Conservation (phyloP, 2,329 filamentous ascomycete species). For the Parastagonospora nodorum region DNA sequence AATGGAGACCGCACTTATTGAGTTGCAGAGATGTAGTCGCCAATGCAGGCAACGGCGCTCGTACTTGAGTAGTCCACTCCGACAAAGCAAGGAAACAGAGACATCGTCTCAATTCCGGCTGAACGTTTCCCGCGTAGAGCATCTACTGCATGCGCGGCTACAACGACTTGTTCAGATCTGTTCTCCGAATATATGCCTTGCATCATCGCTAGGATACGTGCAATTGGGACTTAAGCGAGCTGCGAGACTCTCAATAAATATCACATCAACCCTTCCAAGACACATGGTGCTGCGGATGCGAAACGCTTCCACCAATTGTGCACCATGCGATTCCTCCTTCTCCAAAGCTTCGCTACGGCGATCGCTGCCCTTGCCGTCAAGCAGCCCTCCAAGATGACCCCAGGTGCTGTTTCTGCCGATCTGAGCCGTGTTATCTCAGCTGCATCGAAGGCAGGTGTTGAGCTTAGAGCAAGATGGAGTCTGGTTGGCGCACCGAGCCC, state of each 20-base stretch:
- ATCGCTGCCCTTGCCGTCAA: conserved; percentile 16
- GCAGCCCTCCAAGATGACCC: conserved; percentile 1
- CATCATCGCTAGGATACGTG: background rate
- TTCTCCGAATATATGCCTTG: too few species aligned
- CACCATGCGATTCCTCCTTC: conserved; percentile 17
- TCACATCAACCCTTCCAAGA: conserved; percentile 4
- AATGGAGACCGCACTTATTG: too few species aligned
- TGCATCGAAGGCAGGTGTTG: conserved; percentile 16
- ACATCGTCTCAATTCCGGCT: too few species aligned
- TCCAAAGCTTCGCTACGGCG: conserved; percentile 13
- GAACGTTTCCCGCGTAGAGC: too few species aligned
- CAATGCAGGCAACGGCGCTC: too few species aligned
- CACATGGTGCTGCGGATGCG: conserved; percentile 4
- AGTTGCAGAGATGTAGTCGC: too few species aligned
- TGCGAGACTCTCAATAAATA: conserved; percentile 6
- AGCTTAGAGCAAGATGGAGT: conserved; percentile 29
- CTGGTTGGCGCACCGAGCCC: conserved; percentile 22
- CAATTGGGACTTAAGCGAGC: background rate
- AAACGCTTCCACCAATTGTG: conserved; percentile 1
- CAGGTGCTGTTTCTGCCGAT: conserved; percentile 13
- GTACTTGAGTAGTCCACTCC: too few species aligned
- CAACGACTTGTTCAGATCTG: too few species aligned
- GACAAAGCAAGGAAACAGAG: too few species aligned
- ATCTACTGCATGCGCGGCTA: too few species aligned
- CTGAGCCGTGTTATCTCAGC: conserved; percentile 16